Conservation (phyloP, 1,284 basidiomycete genomes). For the Agroathelia rolfsii region DNA sequence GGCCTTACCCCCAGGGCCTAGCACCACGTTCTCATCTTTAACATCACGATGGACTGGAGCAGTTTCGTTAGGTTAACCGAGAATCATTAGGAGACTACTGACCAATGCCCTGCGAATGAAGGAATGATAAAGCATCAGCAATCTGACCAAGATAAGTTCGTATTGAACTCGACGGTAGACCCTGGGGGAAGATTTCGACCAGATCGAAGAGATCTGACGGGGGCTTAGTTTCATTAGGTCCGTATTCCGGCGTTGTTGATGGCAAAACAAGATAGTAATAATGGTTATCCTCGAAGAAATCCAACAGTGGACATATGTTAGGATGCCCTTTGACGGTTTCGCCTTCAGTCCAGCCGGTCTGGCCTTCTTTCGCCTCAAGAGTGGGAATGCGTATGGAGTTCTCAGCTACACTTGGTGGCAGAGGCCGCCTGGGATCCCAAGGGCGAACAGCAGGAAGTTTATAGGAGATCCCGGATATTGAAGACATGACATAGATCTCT, state of each 20-base stretch:
- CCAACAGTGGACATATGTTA: conserved; percentile 87
- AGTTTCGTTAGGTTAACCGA: conserved; percentile 8
- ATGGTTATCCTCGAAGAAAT: conserved; percentile 97
- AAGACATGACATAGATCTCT: conserved; percentile 97
- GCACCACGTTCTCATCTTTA: conserved; percentile 95
- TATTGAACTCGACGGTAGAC: conserved; percentile 68
- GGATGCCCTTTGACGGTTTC: conserved; percentile 75
- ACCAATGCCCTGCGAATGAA: conserved; percentile 88
- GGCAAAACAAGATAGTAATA: conserved; percentile 90
- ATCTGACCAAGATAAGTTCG: conserved; percentile 90
- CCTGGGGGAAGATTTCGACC: conserved; percentile 84
- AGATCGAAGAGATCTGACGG: conserved; percentile 90
- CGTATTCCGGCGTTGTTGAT: conserved; percentile 52
- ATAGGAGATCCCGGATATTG: conserved; percentile 69
- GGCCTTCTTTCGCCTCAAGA: conserved; percentile 18
- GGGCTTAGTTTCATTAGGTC: conserved; percentile 38
- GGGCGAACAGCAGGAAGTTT: conserved; percentile 62
- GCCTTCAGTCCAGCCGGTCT: conserved; percentile 53
- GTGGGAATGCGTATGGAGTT: conserved; percentile 9
- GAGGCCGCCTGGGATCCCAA: conserved; percentile 64
- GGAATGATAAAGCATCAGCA: conserved; percentile 83
- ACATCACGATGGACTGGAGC: conserved; percentile 87
- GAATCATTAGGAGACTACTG: conserved; percentile 17
- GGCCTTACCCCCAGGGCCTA: conserved; percentile 65
- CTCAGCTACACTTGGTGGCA: conserved; percentile 12